Percentiles rank a stretch among this genome's conserved stretches.
Conservation (phyloP, 2,329 filamentous ascomycete genomes). For the Leptographium procerum region DNA sequence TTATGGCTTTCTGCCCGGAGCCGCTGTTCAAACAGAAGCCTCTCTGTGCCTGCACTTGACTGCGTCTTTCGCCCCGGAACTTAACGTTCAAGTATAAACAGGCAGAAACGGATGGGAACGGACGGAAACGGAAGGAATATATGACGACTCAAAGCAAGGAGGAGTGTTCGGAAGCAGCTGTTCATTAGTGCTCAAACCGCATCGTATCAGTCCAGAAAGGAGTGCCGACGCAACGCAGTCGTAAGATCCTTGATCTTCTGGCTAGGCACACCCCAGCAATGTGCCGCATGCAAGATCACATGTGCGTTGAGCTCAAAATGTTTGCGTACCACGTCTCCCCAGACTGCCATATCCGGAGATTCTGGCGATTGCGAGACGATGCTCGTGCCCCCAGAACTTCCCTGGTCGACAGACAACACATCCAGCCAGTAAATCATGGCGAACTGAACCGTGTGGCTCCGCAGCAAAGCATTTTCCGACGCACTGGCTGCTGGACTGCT, state of each 20-base stretch:
- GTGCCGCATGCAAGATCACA: constrained; percentile 11
- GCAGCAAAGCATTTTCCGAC: constrained; percentile 20
- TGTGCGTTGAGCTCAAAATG: constrained; percentile 15
- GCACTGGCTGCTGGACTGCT: constrained; percentile 12
- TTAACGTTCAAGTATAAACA: too few relatives aligned
- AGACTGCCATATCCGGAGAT: constrained; percentile 11
- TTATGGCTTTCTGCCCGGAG: neutral
- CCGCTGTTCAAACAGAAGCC: neutral
- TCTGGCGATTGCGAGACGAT: neutral
- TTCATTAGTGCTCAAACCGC: too few relatives aligned
- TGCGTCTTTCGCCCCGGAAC: too few relatives aligned
- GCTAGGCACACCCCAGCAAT: constrained; percentile 7
- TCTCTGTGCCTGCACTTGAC: too few relatives aligned
- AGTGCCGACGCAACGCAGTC: neutral
- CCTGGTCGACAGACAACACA: constrained; percentile 3
- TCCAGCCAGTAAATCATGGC: constrained; percentile 20
- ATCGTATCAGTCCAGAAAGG: neutral
- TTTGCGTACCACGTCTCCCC: constrained; percentile 15
- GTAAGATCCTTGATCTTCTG: neutral
- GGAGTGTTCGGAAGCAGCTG: too few relatives aligned
- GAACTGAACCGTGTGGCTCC: constrained; percentile 16
- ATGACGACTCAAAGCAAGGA: neutral
- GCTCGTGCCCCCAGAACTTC: neutral
- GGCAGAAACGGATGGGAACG: too few relatives aligned
- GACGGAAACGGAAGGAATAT: too few relatives aligned